phyloP scores from a whole-genome alignment of 1,139 yeast genomes.

The Pneumocystis jirovecii region DNA sequence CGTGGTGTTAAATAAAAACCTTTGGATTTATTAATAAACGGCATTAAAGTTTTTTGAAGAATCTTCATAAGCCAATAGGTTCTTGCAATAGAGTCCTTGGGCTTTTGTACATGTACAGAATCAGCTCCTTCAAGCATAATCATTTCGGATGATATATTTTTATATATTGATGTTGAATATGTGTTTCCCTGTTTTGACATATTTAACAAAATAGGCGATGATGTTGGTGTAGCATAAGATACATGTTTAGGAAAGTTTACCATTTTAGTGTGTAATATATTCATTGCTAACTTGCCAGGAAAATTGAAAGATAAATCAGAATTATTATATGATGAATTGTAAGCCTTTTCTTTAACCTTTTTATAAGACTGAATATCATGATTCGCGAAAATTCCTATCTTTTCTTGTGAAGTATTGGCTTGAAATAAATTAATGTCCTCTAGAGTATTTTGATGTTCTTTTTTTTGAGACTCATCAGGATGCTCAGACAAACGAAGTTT shows the following conservation, averaged over 20 bases:
- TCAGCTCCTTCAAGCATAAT: neutral
- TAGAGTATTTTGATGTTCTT: neutral
- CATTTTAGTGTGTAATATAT: neutral
- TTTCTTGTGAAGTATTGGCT: neutral
- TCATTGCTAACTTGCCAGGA: neutral
- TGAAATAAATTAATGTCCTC: neutral
- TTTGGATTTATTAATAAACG: neutral
- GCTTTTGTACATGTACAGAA: neutral
- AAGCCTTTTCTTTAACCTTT: neutral
- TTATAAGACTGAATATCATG: neutral
- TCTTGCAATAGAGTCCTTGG: slow-evolving; percentile 3
- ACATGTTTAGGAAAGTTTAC: neutral
- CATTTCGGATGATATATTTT: neutral
- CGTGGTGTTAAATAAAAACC: slow-evolving; percentile 4
- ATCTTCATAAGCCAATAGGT: slow-evolving; percentile 9
- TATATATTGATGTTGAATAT: neutral
- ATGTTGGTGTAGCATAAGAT: neutral
- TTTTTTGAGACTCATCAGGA: neutral
- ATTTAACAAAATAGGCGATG: neutral
- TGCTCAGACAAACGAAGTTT: neutral
- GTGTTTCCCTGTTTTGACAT: neutral
- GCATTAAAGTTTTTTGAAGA: slow-evolving; percentile 4
- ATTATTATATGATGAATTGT: neutral
- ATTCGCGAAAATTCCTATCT: neutral
- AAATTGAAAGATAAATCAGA: neutral